A percentile compares a stretch with the other conserved stretches of the same genome.
Evolutionary conservation across 2,329 filamentous ascomycete genomes (phyloP).

Genomic region (Aureobasidium namibiae): DNA sequence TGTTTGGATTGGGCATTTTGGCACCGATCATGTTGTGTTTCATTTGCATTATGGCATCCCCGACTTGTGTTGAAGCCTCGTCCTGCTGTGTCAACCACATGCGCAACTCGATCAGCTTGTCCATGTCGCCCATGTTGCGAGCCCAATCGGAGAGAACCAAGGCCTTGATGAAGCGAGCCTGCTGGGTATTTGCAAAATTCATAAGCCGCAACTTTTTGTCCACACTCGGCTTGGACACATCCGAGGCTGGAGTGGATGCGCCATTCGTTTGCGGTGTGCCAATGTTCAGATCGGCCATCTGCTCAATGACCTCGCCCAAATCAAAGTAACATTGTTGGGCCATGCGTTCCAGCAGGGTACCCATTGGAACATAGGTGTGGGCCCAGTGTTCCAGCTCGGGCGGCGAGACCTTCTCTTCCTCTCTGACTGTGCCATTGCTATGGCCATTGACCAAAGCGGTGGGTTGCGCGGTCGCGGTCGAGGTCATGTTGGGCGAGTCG

Average conservation of each 20-base stretch:
- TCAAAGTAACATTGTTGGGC: constrained; percentile 78
- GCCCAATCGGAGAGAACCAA: constrained; percentile 89
- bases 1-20: constrained; percentile 79
- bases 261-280: constrained; percentile 29
- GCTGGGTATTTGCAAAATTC: constrained; percentile 68
- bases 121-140: constrained; percentile 67
- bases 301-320: constrained; percentile 60
- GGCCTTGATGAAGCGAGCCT: constrained; percentile 86
- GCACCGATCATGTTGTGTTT: constrained; percentile 65
- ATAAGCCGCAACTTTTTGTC: constrained; percentile 69
- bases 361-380: constrained; percentile 66
- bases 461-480: constrained; percentile 15
- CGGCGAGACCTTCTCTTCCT: constrained; percentile 21
- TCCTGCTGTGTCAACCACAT: constrained; percentile 53
- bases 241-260: constrained; percentile 37
- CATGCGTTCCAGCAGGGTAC: constrained; percentile 65
- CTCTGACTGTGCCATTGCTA: constrained; percentile 12
- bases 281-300: constrained; percentile 53
- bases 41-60: constrained; percentile 39
- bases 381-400: constrained; percentile 58
- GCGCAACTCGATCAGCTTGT: constrained; percentile 81
- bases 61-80: constrained; percentile 23
- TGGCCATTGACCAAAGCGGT: constrained; percentile 14
- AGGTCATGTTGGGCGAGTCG: constrained; percentile 16
- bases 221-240: constrained; percentile 57